Evolutionary conservation across 768 basidiomycete genomes (phyloP), one percentile per base, ranked within the genome.

Genomic region (Candolleomyces aberdarensis): DNA sequence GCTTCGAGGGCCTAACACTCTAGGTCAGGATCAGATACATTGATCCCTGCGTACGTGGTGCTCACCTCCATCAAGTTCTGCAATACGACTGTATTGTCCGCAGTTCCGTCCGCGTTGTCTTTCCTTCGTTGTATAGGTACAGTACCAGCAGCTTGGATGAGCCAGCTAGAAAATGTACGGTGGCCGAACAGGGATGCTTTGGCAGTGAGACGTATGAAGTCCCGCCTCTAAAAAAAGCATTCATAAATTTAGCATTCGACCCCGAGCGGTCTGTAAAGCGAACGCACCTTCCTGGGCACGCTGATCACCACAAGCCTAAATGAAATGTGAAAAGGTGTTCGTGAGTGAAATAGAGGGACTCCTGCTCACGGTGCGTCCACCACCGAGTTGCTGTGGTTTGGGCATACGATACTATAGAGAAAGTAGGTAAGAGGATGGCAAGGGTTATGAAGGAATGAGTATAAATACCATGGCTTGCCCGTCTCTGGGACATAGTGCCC

Each of bases 121-220:
- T 88, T 92, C 56, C 84, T 80, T 61, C 94, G 80, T 68, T 87
- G 83, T 48, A 96, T 83, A 0, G 94, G 94, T 2, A 96, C 82
- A 1, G 94, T 94, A 13, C 94, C 94, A 10, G 90, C 89, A 17
- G 87, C 86, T 71, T 94, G 92, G 54, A 96, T 92, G 19, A 96
- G 80, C 93, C 94, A 94, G 63, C 89, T 91, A 8, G 90, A 92
- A 71, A 96, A 92, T 3, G 92, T 95, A 64, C 72, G 83, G 47
- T 81, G 86, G 3, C 92, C 91, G 66, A 96, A 96, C 65, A 90
- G 89, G 0, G 93, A 92, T 44, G 91, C 83, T 69, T 96, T 96
- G 11, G 94, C 94, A 0, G 94, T 96, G 46, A 96, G 75, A 13
- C 93, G 86, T 5, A 96, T 73, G 80, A 93, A 85, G 65, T 87